phyloP scores from a whole-genome alignment of 306 rosid genomes.

The Benincasa hispida region DNA sequence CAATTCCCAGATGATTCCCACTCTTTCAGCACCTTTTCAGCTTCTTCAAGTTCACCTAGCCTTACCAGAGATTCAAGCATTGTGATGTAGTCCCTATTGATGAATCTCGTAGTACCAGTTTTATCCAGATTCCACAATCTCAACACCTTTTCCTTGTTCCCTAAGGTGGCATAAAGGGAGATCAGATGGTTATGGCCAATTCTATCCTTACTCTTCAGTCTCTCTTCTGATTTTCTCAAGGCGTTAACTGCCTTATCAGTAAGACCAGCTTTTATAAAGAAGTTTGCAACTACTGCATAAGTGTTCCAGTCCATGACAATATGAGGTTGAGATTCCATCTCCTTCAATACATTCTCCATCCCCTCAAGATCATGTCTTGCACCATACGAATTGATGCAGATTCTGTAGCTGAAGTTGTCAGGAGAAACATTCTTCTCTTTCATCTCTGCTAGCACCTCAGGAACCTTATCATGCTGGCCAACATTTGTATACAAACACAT shows the following conservation, averaged over 20 bases:
- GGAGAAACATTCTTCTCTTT: slow-evolving; percentile 47
- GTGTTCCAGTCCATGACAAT: slow-evolving; percentile 81
- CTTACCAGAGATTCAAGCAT: slow-evolving; percentile 50
- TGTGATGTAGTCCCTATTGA: slow-evolving; percentile 54
- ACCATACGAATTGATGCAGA: slow-evolving; percentile 66
- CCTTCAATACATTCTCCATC: slow-evolving; percentile 40
- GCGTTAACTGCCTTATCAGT: slow-evolving; percentile 37
- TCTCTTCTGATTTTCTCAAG: slow-evolving; percentile 51
- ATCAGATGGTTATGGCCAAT: slow-evolving; percentile 56
- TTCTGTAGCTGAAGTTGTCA: slow-evolving; percentile 70
- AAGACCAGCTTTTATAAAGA: slow-evolving; percentile 38
- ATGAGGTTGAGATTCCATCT: slow-evolving; percentile 57
- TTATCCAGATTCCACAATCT: slow-evolving; percentile 61
- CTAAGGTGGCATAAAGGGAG: slow-evolving; percentile 46
- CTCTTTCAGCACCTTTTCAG: slow-evolving; percentile 48
- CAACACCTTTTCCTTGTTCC: slow-evolving; percentile 47
- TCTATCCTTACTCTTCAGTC: slow-evolving; percentile 49
- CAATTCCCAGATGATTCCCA: slow-evolving; percentile 74
- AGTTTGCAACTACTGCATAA: slow-evolving; percentile 57
- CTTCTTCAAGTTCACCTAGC: slow-evolving; percentile 60
- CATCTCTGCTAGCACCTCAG: slow-evolving; percentile 54
- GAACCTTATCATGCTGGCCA: slow-evolving; percentile 63
- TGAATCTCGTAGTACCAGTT: slow-evolving; percentile 48
- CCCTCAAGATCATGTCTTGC: slow-evolving; percentile 46
- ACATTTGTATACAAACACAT: slow-evolving; percentile 63